A percentile compares a stretch with the other conserved stretches of the same genome.
Evolutionary conservation across 148 eudicot genomes (phyloP).

Genomic region (Talinum fruticosum): DNA sequence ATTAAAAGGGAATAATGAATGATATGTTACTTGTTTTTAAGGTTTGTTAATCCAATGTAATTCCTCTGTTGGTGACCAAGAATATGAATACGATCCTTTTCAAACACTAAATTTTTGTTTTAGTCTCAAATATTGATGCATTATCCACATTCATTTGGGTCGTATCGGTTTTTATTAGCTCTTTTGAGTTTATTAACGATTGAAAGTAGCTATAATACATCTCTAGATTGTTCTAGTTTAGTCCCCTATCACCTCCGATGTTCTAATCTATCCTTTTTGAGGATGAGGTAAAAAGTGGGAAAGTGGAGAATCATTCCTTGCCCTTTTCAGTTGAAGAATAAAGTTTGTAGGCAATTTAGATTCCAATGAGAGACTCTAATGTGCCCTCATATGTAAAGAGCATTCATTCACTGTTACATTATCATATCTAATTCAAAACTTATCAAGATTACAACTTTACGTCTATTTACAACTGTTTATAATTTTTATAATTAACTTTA

Average conservation of each 20-base stretch:
- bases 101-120: neutral
- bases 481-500: too few relatives aligned
- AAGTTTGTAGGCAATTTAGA: conserved; percentile 3
- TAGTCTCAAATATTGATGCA: neutral
- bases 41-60: neutral
- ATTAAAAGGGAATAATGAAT: neutral
- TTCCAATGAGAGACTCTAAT: neutral
- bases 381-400: neutral
- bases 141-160: neutral
- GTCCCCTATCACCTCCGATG: neutral
- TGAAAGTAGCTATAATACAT: neutral
- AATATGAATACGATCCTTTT: neutral
- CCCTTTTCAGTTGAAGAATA: neutral
- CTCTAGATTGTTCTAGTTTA: neutral
- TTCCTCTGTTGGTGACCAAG: neutral
- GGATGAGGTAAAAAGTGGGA: neutral
- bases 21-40: neutral
- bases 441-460: neutral
- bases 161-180: too few relatives aligned
- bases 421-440: too few relatives aligned
- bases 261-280: conserved; percentile 14
- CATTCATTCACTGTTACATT: neutral
- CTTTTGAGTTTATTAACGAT: too few relatives aligned
- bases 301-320: conserved; percentile 7
- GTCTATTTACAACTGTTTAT: too few relatives aligned